Percentiles rank a stretch among this genome's conserved stretches.
Conservation (phyloP, 495 filamentous ascomycete species). For the Thermothielavioides terrestris region DNA sequence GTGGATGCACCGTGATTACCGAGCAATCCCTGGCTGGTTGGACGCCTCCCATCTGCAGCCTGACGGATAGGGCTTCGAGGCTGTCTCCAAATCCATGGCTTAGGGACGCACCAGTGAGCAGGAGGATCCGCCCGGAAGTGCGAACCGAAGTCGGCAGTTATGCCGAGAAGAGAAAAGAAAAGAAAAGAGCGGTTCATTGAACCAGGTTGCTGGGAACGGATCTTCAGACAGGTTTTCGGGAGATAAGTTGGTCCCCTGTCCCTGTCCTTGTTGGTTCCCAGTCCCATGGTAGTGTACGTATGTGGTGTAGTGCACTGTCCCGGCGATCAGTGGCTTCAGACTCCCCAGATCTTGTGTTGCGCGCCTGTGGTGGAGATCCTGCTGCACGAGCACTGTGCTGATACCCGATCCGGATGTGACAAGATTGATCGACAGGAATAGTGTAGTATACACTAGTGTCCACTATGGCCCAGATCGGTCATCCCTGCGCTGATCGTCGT, state of each 20-base stretch:
- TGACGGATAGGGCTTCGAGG: background rate
- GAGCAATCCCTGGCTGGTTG: background rate
- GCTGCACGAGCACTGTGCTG: background rate
- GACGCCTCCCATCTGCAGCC: background rate
- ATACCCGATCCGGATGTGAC: background rate
- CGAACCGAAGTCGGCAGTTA: background rate
- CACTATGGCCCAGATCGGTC: background rate
- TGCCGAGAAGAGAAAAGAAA: background rate
- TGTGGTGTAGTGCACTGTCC: too few relatives aligned
- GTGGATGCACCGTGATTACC: too few relatives aligned
- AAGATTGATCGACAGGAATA: background rate
- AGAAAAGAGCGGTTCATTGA: background rate
- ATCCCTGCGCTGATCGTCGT: background rate
- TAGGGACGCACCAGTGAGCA: too few relatives aligned
- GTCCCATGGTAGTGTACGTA: background rate
- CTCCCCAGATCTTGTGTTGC: conserved; percentile 9
- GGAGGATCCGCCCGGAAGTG: too few relatives aligned
- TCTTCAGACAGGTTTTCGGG: too few relatives aligned
- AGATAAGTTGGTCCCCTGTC: too few relatives aligned
- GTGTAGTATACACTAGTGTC: too few relatives aligned
- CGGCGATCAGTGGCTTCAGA: background rate
- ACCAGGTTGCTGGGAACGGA: background rate
- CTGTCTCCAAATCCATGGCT: background rate
- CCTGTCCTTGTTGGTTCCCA: background rate
- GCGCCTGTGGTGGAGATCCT: conserved; percentile 1